Base-by-base conservation (phyloP, 805 yeast genomes). In the Spathaspora arborariae region DNA sequence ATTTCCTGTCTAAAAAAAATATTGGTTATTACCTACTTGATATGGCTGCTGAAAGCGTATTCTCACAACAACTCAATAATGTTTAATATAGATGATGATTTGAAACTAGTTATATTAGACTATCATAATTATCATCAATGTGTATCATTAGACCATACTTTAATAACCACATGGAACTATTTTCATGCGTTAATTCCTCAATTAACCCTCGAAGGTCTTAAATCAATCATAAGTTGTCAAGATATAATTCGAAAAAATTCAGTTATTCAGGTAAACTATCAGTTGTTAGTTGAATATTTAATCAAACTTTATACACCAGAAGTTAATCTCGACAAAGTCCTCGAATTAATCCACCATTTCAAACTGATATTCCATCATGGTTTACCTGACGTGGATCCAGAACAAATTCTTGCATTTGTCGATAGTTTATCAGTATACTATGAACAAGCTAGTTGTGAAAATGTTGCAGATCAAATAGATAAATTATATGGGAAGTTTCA, bases 51-150 rank as follows among this genome's bases (percentile, higher is more conserved):
- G n/a, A 24, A 24, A 24, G 11, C 27, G 11, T 5, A 10, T 37
- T 3, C 13, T 10, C 41, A 39, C n/a, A 7, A 21, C 41, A 9
- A 20, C 30, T 2, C 24, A 21, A 30, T 3, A 9, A 44, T 36
- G 43, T 39, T 42, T 15, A 11, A 40, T 24, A 26, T 47, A 15
- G 38, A 39, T 36, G 48, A 47, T 38, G 48, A 44, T 20, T 27
- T 47, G 22, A 47, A 47, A 34, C 24, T 47, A 21, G 51, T 41
- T 8, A 45, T 47, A 8, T 34, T 45, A 20, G 48, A 46, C 20
- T 38, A 47, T 36, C 51, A 47, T 34, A 35, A 47, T 22, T 41
- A 47, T 19, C 22, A 47, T 6, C 37, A 39, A n/a, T 44, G 44
- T 4, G 22, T 45, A 16, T 38, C 44, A 24, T 24, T 44, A 6